Evolutionary conservation across 129 eudicot genomes (phyloP).

Genomic region (Scalesia atractyloides): DNA sequence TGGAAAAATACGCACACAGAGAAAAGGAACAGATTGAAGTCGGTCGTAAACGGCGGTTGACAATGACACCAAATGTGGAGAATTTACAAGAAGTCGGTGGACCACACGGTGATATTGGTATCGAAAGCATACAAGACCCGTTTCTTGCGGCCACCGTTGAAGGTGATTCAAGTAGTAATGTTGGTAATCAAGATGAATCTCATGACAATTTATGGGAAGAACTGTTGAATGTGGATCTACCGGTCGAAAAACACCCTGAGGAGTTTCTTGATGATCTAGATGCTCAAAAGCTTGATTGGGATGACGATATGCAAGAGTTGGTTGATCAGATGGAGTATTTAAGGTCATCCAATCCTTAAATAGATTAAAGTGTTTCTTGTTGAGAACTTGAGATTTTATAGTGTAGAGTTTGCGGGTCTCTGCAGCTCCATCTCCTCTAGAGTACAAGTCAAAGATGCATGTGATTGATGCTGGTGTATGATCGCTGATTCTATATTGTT

Average conservation of each 20-base stretch:
- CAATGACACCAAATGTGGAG: slow-evolving; percentile 61
- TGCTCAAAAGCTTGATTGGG: slow-evolving; percentile 61
- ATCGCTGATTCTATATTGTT: neutral
- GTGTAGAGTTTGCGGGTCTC: slow-evolving; percentile 28
- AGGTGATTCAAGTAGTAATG: slow-evolving; percentile 45
- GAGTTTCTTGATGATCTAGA: slow-evolving; percentile 61
- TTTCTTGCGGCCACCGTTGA: slow-evolving; percentile 51
- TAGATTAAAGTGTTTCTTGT: slow-evolving; percentile 13
- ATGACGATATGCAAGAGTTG: slow-evolving; percentile 67
- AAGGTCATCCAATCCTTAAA: slow-evolving; percentile 40
- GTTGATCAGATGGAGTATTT: slow-evolving; percentile 76
- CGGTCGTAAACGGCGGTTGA: slow-evolving; percentile 77
- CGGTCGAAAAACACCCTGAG: slow-evolving; percentile 34
- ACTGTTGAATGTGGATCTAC: slow-evolving; percentile 47
- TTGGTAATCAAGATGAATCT: slow-evolving; percentile 33
- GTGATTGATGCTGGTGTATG: slow-evolving; percentile 17
- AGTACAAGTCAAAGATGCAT: slow-evolving; percentile 33
- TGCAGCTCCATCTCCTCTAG: slow-evolving; percentile 39
- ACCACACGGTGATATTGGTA: slow-evolving; percentile 17
- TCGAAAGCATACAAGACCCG: slow-evolving; percentile 35
- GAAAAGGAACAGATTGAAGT: slow-evolving; percentile 47
- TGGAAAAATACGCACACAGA: slow-evolving; percentile 44
- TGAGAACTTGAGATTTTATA: slow-evolving; percentile 26
- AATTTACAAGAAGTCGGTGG: slow-evolving; percentile 35
- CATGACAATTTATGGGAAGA: slow-evolving; percentile 63